phyloP scores from a whole-genome alignment of 164 flowering plant genomes.

The Umbilicus rupestris region DNA sequence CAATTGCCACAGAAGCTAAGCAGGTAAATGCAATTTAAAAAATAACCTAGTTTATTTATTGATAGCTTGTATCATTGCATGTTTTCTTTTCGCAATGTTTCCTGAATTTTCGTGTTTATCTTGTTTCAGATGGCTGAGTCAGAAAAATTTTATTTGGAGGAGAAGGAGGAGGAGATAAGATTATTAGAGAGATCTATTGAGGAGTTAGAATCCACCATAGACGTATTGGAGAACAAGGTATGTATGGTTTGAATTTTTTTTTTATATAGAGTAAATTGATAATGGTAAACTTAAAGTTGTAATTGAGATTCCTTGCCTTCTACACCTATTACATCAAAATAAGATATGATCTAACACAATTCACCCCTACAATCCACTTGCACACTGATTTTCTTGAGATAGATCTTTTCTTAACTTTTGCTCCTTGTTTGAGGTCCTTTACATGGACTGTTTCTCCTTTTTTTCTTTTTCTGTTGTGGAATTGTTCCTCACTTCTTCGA shows the following conservation, averaged over 20 bases:
- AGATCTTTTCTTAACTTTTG: too few relatives aligned
- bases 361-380: too few relatives aligned
- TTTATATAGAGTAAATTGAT: too few relatives aligned
- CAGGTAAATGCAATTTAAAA: slow-evolving; percentile 34
- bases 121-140: slow-evolving; percentile 54
- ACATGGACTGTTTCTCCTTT: too few relatives aligned
- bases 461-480: too few relatives aligned
- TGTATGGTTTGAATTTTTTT: slow-evolving; percentile 8
- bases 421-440: too few relatives aligned
- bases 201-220: slow-evolving; percentile 78
- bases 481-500: too few relatives aligned
- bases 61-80: background rate
- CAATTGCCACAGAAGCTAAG: slow-evolving; percentile 59
- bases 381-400: too few relatives aligned
- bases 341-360: too few relatives aligned
- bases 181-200: slow-evolving; percentile 84
- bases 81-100: slow-evolving; percentile 8
- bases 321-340: too few relatives aligned
- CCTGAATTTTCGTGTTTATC: slow-evolving; percentile 6
- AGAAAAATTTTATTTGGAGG: slow-evolving; percentile 53
- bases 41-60: background rate
- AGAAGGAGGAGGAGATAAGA: slow-evolving; percentile 80
- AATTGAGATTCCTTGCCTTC: too few relatives aligned
- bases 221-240: slow-evolving; percentile 87
- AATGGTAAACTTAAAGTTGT: too few relatives aligned